Evolutionary conservation across 805 yeast species (phyloP), one percentile per base, ranked within the genome.

Genomic region (Cyberlindnera sargentensis): DNA sequence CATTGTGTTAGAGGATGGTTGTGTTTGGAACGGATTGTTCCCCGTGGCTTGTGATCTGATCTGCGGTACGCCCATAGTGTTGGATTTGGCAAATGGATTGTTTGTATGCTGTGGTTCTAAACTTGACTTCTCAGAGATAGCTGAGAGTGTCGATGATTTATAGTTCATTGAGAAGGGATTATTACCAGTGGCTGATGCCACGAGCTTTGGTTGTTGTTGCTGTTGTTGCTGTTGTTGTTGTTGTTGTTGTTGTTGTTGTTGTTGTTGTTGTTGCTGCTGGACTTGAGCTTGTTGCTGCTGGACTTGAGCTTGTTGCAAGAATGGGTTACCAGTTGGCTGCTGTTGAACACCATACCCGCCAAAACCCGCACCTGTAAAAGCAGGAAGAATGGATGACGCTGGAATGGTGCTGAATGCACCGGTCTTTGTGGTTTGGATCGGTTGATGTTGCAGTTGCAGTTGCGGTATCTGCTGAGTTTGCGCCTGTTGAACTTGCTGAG

Each of bases 291-390:
- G 37, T 25, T 37, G 46, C 27, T 26, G 34, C 46, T 31, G 56
- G 20, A 15, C 20, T 15, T 15, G 20, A 15, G 20, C 20, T 37
- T 31, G 55, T 32, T 53, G 51, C 8, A 60, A 49, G 48, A 70
- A 68, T 35, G 73, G 73, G 47, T 69, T 55, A 4, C 64, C 65
- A 4, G 65, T 61, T 15, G 52, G 47, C 36, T 50, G 52, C 30
- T 45, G 56, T 31, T 45, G 41, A 8, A 47, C 45, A 4, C 55
- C 49, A 52, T 70, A 73, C 2, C 78, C 80, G 9, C 83, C 83
- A 59, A 78, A 78, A 0, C 84, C 84, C 31, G 71, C 71, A 10
- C 82, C 83, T 5, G 82, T 77, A 48, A 62, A 68, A 4, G 67
- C 53, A 15, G 68, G 61, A 15, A 54, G 58, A 10, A 66, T 35